Conservation (phyloP, 2,329 filamentous ascomycete genomes). For the Aspergillus ustus region DNA sequence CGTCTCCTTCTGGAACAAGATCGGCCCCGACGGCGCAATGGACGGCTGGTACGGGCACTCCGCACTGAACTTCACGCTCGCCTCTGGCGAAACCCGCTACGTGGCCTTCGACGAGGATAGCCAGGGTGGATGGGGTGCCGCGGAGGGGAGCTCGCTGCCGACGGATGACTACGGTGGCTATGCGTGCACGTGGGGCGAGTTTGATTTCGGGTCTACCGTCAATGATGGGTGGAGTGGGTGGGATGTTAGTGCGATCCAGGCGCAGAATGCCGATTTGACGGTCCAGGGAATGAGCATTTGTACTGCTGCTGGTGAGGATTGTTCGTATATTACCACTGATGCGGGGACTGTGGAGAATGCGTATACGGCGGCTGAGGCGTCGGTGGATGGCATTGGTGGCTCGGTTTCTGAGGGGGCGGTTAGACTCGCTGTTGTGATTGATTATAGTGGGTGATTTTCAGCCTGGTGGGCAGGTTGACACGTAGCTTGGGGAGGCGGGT, state of each 20-base stretch:
- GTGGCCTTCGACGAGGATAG: slow-evolving; percentile 45
- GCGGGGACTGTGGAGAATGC: slow-evolving; percentile 32
- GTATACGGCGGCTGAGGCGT: slow-evolving; percentile 32
- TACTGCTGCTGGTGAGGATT: slow-evolving; percentile 28
- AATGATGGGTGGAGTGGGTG: slow-evolving; percentile 43
- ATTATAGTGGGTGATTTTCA: slow-evolving; percentile 28
- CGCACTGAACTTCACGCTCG: slow-evolving; percentile 38
- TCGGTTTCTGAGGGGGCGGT: slow-evolving; percentile 37
- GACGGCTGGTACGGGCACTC: slow-evolving; percentile 43
- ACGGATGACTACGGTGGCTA: slow-evolving; percentile 35
- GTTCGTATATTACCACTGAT: slow-evolving; percentile 33
- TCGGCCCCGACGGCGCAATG: slow-evolving; percentile 38
- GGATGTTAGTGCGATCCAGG: slow-evolving; percentile 45
- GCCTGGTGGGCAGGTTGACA: too few relatives aligned
- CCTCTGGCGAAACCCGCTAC: slow-evolving; percentile 36
- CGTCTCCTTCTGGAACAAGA: slow-evolving; percentile 46
- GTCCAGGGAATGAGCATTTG: slow-evolving; percentile 43
- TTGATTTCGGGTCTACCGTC: slow-evolving; percentile 36
- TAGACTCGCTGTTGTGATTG: slow-evolving; percentile 32
- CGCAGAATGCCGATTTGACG: slow-evolving; percentile 33
- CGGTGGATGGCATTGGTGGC: slow-evolving; percentile 42
- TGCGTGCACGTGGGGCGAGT: slow-evolving; percentile 43
- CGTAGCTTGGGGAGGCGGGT: background rate
- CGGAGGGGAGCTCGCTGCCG: slow-evolving; percentile 31
- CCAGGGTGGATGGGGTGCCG: slow-evolving; percentile 42